phyloP scores from a whole-genome alignment of 768 basidiomycete genomes.

The Lactarius deliciosus region DNA sequence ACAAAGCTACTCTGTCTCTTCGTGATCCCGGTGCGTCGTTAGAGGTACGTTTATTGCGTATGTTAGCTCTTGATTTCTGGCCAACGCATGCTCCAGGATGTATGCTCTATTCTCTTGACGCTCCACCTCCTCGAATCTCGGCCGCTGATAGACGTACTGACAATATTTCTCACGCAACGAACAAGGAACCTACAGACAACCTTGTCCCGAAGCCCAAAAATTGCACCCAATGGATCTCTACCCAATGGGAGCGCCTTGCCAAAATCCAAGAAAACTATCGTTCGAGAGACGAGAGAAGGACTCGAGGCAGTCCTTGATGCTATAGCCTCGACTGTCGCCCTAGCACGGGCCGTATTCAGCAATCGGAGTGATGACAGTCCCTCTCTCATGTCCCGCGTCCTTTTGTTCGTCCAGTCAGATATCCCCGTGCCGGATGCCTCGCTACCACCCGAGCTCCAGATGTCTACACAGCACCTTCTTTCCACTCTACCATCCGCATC shows the following conservation, averaged over 20 bases:
- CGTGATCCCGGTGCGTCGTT: slow-evolving; percentile 55
- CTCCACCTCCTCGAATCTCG: slow-evolving; percentile 88
- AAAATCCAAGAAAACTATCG: slow-evolving; percentile 37
- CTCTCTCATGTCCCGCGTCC: slow-evolving; percentile 55
- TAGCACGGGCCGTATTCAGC: slow-evolving; percentile 59
- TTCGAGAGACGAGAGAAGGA: slow-evolving; percentile 55
- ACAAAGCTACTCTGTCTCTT: slow-evolving; percentile 82
- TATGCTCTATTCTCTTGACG: slow-evolving; percentile 75
- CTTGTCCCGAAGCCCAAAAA: slow-evolving; percentile 32
- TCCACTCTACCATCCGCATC: slow-evolving; percentile 76
- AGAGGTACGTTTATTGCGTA: slow-evolving; percentile 43
- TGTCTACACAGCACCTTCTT: slow-evolving; percentile 70
- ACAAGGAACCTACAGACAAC: slow-evolving; percentile 52
- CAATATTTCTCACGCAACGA: slow-evolving; percentile 70
- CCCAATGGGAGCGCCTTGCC: slow-evolving; percentile 19
- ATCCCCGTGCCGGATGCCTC: slow-evolving; percentile 31
- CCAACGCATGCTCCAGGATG: slow-evolving; percentile 47
- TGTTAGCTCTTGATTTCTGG: neutral
- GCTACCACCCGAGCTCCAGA: slow-evolving; percentile 51
- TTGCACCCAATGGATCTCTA: slow-evolving; percentile 14
- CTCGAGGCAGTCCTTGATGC: slow-evolving; percentile 52
- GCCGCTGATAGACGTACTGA: slow-evolving; percentile 70
- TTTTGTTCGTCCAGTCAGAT: slow-evolving; percentile 64
- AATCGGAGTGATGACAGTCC: slow-evolving; percentile 34
- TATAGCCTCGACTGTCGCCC: slow-evolving; percentile 57